phyloP scores from a whole-genome alignment of 352 stramenopile species.

The Globisporangium spiculum region DNA sequence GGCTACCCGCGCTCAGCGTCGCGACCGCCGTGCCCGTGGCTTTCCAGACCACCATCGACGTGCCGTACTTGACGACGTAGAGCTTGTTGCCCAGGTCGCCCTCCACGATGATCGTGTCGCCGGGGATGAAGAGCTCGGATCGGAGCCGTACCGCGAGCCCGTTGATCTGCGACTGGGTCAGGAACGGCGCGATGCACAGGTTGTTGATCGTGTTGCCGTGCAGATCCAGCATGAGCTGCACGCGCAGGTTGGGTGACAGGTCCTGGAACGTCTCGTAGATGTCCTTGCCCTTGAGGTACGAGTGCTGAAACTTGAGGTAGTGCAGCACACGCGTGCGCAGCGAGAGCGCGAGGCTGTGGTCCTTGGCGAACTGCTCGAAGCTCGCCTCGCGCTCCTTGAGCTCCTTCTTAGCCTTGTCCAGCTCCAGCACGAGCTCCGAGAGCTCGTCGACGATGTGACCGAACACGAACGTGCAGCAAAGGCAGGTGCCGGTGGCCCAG shows the following conservation, averaged over 20 bases:
- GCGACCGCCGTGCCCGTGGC: conserved; percentile 60
- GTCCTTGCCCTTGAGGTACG: conserved; percentile 65
- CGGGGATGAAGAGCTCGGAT: conserved; percentile 69
- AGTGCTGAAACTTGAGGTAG: conserved; percentile 71
- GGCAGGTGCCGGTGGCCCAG: conserved; percentile 61
- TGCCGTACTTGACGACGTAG: conserved; percentile 68
- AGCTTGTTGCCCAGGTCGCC: conserved; percentile 66
- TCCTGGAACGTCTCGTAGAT: conserved; percentile 74
- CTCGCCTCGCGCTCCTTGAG: conserved; percentile 59
- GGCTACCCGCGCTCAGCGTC: conserved; percentile 42
- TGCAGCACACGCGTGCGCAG: conserved; percentile 58
- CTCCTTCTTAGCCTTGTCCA: conserved; percentile 74
- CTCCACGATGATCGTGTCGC: conserved; percentile 68
- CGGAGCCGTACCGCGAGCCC: conserved; percentile 56
- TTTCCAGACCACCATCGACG: conserved; percentile 65
- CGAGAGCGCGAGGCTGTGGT: conserved; percentile 52
- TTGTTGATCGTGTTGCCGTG: conserved; percentile 50
- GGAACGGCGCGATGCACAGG: conserved; percentile 51
- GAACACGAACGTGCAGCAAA: conserved; percentile 78
- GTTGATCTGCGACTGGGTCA: conserved; percentile 53
- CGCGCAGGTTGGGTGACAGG: conserved; percentile 57
- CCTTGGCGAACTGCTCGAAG: conserved; percentile 70
- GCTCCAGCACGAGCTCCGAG: conserved; percentile 71
- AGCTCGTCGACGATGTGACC: conserved; percentile 76
- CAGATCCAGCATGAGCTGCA: conserved; percentile 75